Evolutionary conservation across 1,284 basidiomycete species (phyloP).

Genomic region (Rugosomyces carneus): DNA sequence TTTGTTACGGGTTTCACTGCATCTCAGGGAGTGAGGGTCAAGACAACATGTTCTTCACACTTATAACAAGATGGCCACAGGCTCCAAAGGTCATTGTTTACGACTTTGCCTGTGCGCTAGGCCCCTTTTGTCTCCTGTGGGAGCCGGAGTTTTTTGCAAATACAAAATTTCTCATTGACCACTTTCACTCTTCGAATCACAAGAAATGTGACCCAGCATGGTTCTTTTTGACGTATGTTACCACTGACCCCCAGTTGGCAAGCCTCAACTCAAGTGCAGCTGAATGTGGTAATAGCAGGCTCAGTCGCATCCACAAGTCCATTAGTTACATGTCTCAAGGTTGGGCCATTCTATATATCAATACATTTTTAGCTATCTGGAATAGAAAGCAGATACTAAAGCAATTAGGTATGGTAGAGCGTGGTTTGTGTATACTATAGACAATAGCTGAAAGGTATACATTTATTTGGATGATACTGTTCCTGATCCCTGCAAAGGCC

Average conservation of each 20-base stretch:
- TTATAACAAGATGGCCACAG: constrained; percentile 25
- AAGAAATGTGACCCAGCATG: constrained; percentile 12
- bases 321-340: constrained; percentile 30
- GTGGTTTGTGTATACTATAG: too few relatives aligned
- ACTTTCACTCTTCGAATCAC: too few relatives aligned
- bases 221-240: constrained; percentile 22
- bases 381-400: not conserved
- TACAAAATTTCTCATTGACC: too few relatives aligned
- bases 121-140: too few relatives aligned
- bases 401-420: too few relatives aligned
- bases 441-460: too few relatives aligned
- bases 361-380: constrained; percentile 24
- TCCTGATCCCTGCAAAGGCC: too few relatives aligned
- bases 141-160: too few relatives aligned
- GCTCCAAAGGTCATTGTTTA: constrained; percentile 23
- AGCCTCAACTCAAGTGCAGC: constrained; percentile 29
- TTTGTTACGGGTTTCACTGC: constrained; percentile 34
- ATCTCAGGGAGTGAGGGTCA: constrained; percentile 30
- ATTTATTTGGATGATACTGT: too few relatives aligned
- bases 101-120: too few relatives aligned
- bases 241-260: constrained; percentile 18
- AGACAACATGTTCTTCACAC: constrained; percentile 33
- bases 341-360: constrained; percentile 25
- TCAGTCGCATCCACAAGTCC: too few relatives aligned
- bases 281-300: constrained; percentile 29